Evolutionary conservation across 768 basidiomycete species (phyloP), one percentile per base, ranked within the genome.

Genomic region (Boletus patriciae): DNA sequence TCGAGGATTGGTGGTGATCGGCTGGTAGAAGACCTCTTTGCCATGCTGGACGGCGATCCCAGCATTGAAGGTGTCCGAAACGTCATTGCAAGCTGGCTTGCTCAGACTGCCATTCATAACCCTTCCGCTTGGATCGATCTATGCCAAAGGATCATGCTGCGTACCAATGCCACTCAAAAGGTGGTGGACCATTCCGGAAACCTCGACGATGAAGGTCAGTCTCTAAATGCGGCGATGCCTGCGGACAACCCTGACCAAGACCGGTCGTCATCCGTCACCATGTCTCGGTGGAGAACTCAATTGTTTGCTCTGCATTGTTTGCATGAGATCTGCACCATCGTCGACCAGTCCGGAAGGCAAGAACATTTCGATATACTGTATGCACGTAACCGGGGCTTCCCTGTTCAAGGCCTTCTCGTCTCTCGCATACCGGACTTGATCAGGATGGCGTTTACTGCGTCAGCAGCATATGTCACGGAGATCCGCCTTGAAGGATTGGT

Each of bases 111-210:
- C 1, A 80, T 91, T 19, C 84, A 91, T 54, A 92, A 94, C 59
- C 96, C 97, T 0, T 94, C 90, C 0, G 97, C 95, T 1, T 99
- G 97, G 97, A 97, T 99, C 54, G 94, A 95, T 67, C 80, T 98
- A 2, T 98, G 96, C 65, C 96, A 98, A 71, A 80, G 94, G 25
- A 98, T 99, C 67, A 98, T 99, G 94, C 87, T 92, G 7, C 82
- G 92, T 11, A 95, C 94, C 12, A 94, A 92, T 6, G 92, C 90
- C 1, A 86, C 88, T 3, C 91, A 90, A 64, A 87, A 85, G 64
- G 83, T 82, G 15, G 80, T 81, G 1, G 85, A 90, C 57, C 84
- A 85, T 5, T 80, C 85, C 0, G 54, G 71, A 12, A 83, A 80
- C 38, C 64, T 81, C 34, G 97, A 99, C 62, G 97, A 99, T 62